phyloP scores from a whole-genome alignment of 2,329 filamentous ascomycete genomes.

The Gnomoniopsis smithogilvyi region DNA sequence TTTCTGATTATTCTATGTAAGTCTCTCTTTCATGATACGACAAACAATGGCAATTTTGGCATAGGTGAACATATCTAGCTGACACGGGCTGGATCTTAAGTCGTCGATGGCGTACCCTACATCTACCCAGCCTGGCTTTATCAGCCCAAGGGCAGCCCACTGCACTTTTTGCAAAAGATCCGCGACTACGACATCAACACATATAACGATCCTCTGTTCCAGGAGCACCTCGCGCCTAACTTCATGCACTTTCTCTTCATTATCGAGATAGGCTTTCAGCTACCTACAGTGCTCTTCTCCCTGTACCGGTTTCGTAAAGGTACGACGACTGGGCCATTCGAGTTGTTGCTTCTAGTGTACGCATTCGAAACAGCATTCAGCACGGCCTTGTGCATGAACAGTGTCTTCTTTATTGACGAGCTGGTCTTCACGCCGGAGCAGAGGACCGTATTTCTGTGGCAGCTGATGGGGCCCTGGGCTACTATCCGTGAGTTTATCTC shows the following conservation, averaged over 20 bases:
- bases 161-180: conserved; percentile 44
- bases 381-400: conserved; percentile 48
- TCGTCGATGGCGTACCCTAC: conserved; percentile 47
- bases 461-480: conserved; percentile 50
- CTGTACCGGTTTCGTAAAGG: conserved; percentile 34
- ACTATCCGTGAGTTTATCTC: conserved; percentile 45
- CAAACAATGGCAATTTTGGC: background rate
- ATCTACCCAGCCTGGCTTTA: conserved; percentile 50
- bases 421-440: conserved; percentile 39
- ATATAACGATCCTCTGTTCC: conserved; percentile 53
- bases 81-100: conserved; percentile 27
- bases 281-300: conserved; percentile 49
- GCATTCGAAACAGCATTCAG: conserved; percentile 50
- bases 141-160: conserved; percentile 36
- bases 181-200: conserved; percentile 43
- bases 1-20: conserved; percentile 29
- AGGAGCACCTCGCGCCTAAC: conserved; percentile 32
- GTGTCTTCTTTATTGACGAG: conserved; percentile 47
- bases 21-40: conserved; percentile 7
- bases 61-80: background rate
- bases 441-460: conserved; percentile 44
- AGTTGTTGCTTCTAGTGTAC: conserved; percentile 51
- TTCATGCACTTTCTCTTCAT: conserved; percentile 52
- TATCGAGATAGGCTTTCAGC: conserved; percentile 47
- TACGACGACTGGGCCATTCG: conserved; percentile 36